Base-by-base conservation (phyloP, 371 early-diverging fungal genomes). In the Mortierella sp. region DNA sequence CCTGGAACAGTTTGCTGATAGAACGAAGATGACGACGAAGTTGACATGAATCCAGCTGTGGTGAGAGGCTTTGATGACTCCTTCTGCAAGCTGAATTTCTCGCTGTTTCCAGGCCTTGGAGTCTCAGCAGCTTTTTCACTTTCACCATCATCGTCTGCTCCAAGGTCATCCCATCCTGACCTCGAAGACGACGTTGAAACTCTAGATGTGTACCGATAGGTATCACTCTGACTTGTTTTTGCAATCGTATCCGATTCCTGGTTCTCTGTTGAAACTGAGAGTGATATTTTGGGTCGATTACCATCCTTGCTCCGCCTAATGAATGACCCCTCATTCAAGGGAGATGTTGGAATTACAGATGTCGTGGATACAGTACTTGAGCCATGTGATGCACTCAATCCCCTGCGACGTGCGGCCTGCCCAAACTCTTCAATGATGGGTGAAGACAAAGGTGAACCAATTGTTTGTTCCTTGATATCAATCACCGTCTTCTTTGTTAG, bases 1-100 rank as follows among this genome's bases (percentile, higher is more conserved):
- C 75, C 81, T 24, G 81, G 81, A 22, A 80, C 81, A 28, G 69
- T 40, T 66, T 80, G 81, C 48, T 69, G 67, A 62, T 74, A 80
- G 47, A 80, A 80, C 13, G 74, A 73, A 4, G 69, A 70, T 2
- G 74, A 67, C 2, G 67, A 61, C 16, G 77, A 66, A 7, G 59
- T 43, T 13, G 72, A 63, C 11, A 19, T 15, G 28, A 70, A 28
- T 24, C 61, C n/a, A 9, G 74, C 1, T 13, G 60, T 1, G 19
- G 45, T 41, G 50, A 53, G 7, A 67, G 43, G 11, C 52, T 67
- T 50, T 15, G 47, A 21, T 9, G 36, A 52, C 5, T 43, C 4
- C 38, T 58, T 63, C 33, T 63, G 43, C 2, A 36, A 32, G 19
- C 22, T 61, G 5, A n/a, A 19, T 8, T 16, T 22, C 36, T 52